Conservation (phyloP, 129 eudicot species). For the Helianthus annuus region DNA sequence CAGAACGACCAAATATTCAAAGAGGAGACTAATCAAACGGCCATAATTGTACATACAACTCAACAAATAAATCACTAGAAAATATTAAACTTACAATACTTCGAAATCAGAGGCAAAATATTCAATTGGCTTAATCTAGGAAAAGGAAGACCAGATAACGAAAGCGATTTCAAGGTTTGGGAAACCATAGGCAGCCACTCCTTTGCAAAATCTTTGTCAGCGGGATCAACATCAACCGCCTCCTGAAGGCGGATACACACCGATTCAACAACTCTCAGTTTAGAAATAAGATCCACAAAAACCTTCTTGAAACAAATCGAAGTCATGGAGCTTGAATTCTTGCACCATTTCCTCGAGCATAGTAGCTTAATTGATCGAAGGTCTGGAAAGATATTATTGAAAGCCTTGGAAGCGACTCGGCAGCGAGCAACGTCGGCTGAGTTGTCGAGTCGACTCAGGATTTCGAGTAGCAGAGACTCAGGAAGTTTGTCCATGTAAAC, state of each 20-base stretch:
- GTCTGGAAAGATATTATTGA: constrained; percentile 34
- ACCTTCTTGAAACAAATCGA: constrained; percentile 44
- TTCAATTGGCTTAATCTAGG: constrained; percentile 48
- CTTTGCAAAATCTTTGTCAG: constrained; percentile 38
- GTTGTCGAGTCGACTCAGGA: constrained; percentile 59
- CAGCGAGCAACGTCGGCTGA: constrained; percentile 56
- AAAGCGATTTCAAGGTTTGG: constrained; percentile 32
- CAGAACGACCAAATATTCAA: neutral
- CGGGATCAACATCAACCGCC: constrained; percentile 31
- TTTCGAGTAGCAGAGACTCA: constrained; percentile 41
- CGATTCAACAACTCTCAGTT: constrained; percentile 32
- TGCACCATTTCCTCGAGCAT: constrained; percentile 37
- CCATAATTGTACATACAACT: neutral
- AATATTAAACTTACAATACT: constrained; percentile 40
- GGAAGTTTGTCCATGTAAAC: constrained; percentile 53
- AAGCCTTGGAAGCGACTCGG: constrained; percentile 43
- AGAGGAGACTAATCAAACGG: no score
- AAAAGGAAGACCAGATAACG: constrained; percentile 55
- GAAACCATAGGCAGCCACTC: constrained; percentile 48
- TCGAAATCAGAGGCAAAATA: constrained; percentile 39
- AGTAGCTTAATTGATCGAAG: constrained; percentile 51
- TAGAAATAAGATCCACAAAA: constrained; percentile 34
- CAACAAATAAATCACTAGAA: neutral
- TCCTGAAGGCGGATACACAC: constrained; percentile 43
- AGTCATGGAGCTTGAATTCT: constrained; percentile 2